These are phyloP conservation scores for Poterioochromonas sp. DNA, from an alignment of 352 stramenopile genomes.

Conservation along the genomic window DNA sequence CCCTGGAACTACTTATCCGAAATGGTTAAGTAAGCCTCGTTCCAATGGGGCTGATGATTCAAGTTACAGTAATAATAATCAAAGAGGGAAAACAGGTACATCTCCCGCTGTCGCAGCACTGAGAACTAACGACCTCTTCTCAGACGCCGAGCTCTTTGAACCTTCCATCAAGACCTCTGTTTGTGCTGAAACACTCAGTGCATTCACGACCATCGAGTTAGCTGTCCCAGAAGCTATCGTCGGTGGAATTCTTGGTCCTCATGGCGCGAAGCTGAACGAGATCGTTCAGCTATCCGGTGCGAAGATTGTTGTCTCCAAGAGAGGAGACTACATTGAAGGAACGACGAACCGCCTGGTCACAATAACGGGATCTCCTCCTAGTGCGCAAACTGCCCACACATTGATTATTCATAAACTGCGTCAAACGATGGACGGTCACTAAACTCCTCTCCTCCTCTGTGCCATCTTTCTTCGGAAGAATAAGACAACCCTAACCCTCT, in stretches of 20 bases:
- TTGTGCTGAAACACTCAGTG: background rate
- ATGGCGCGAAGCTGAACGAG: background rate
- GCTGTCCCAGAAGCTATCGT: background rate
- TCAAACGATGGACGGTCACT: background rate
- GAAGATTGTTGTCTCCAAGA: constrained; percentile 9
- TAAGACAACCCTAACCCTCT: too few relatives aligned
- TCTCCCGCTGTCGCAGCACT: too few relatives aligned
- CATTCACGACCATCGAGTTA: constrained; percentile 6
- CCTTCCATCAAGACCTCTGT: too few relatives aligned
- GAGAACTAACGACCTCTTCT: too few relatives aligned
- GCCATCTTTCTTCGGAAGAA: too few relatives aligned
- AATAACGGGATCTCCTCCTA: background rate
- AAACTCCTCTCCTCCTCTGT: too few relatives aligned
- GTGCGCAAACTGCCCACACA: constrained; percentile 18
- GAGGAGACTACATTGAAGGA: background rate
- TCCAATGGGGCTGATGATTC: too few relatives aligned
- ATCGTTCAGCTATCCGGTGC: background rate
- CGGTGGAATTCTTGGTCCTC: background rate
- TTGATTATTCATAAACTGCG: constrained; percentile 1
- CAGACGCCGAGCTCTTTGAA: too few relatives aligned
- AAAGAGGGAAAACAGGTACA: too few relatives aligned
- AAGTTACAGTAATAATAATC: too few relatives aligned
- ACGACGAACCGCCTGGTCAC: background rate
- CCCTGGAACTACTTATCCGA: constrained; percentile 10
- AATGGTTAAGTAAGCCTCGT: constrained; percentile 14